These are phyloP conservation scores for Pseudogymnoascus sp. DNA, from an alignment of 2,329 filamentous ascomycete species.

Conservation along the genomic window DNA sequence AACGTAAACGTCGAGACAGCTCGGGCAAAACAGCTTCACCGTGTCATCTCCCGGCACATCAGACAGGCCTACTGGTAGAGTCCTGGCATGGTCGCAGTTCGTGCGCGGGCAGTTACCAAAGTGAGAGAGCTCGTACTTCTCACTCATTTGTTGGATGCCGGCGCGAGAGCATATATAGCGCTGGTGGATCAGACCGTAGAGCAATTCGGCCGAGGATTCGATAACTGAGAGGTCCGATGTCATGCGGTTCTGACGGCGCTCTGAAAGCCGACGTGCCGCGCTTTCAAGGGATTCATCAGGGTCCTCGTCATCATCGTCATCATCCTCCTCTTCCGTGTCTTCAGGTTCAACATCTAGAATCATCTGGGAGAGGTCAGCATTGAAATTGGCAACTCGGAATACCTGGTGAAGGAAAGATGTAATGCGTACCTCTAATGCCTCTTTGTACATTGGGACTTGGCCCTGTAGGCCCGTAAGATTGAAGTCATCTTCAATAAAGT, in stretches of 20 bases:
- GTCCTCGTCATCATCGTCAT: conserved; percentile 60
- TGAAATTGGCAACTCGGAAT: neutral
- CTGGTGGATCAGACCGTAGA: conserved; percentile 97
- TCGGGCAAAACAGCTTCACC: conserved; percentile 96
- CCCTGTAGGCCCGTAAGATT: conserved; percentile 92
- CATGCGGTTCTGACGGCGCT: conserved; percentile 74
- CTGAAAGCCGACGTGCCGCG: conserved; percentile 40
- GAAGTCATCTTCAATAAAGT: conserved; percentile 99
- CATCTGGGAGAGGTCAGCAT: conserved; percentile 50
- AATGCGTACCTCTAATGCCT: conserved; percentile 68
- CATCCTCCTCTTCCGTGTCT: conserved; percentile 70
- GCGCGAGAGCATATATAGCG: conserved; percentile 94
- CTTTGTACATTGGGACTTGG: conserved; percentile 98
- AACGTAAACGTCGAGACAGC: conserved; percentile 93
- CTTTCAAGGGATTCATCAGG: conserved; percentile 55
- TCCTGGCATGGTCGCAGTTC: conserved; percentile 81
- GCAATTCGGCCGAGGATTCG: conserved; percentile 93
- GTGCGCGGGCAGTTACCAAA: conserved; percentile 95
- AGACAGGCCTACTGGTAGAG: conserved; percentile 85
- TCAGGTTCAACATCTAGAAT: conserved; percentile 97
- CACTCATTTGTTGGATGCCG: conserved; percentile 97
- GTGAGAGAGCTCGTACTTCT: conserved; percentile 96
- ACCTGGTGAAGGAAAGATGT: neutral
- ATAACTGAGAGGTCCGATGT: conserved; percentile 91
- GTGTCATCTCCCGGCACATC: conserved; percentile 96